Evolutionary conservation across 352 stramenopile species (phyloP), one percentile per base, ranked within the genome.

Genomic region (Phytopythium oedochilum): DNA sequence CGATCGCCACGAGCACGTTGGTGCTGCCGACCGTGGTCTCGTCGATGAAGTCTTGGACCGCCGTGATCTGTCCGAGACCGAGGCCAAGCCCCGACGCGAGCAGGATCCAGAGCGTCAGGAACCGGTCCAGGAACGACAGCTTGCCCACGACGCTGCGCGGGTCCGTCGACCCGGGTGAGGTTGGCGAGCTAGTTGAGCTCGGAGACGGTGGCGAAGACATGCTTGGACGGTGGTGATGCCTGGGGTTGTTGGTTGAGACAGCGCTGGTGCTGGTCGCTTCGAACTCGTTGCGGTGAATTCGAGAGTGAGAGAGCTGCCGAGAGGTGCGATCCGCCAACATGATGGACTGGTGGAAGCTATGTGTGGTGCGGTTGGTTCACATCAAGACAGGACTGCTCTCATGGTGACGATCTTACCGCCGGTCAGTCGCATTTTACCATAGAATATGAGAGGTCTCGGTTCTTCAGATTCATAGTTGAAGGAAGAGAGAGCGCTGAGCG

Each of bases 41-140:
- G 39, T 76, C 68, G 55, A 83, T 78, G 46, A 71, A 69, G 55
- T 60, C 38, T 28, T 75, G 68, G 20, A 78, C 50, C 38, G 57
- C 60, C 12, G 54, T 5, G 35, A 68, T 61, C 46, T 81, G 71
- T 12, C 71, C 71, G 35, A 80, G 59, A 0, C 47, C 62, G 17
- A 81, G 63, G 0, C 71, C 71, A 5, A 58, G 28, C 12, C 44
- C 63, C 10, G 71, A 70, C 5, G 69, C 70, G 20, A 76, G 23
- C 22, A 80, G 28, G 56, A 85, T 78, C 69, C 73, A 85, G 11
- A 82, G 60, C 50, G 69, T 71, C 28, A 85, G 65, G 53, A 70
- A 71, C 43, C 64, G 61, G 43, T 73, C 57, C 18, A 77, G 61
- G 29, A 71, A 52, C 20, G 49, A 66, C 9, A 77, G 61, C 43